phyloP scores from a whole-genome alignment of 352 stramenopile genomes.

The Globisporangium recalcitrans region DNA sequence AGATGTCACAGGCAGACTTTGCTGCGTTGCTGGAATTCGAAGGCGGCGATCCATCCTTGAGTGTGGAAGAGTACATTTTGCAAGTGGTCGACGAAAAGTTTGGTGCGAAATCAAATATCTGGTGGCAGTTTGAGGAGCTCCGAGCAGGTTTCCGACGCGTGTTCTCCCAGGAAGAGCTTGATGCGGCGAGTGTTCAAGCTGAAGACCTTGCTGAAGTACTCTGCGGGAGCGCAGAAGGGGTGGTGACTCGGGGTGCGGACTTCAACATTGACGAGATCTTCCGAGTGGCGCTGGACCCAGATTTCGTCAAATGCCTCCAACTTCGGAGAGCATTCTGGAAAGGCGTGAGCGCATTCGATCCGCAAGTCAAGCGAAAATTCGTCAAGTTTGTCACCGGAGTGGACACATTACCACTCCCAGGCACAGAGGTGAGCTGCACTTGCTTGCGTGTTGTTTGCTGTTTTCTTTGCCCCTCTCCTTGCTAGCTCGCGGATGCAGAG shows the following conservation, averaged over 20 bases:
- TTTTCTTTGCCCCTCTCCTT: no score
- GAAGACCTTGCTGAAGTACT: slow-evolving; percentile 37
- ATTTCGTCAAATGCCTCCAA: slow-evolving; percentile 42
- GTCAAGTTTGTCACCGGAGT: slow-evolving; percentile 77
- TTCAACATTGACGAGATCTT: slow-evolving; percentile 50
- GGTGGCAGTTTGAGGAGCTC: slow-evolving; percentile 46
- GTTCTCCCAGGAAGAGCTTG: slow-evolving; percentile 24
- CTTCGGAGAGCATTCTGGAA: slow-evolving; percentile 46
- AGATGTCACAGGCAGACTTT: slow-evolving; percentile 47
- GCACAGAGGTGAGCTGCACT: slow-evolving; percentile 44
- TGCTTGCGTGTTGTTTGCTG: background rate
- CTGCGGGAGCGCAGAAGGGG: slow-evolving; percentile 15
- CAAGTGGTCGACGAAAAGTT: slow-evolving; percentile 47
- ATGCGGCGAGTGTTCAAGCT: slow-evolving; percentile 17
- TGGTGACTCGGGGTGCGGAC: slow-evolving; percentile 14
- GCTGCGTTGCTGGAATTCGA: slow-evolving; percentile 53
- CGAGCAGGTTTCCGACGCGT: slow-evolving; percentile 42
- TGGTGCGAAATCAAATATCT: slow-evolving; percentile 30
- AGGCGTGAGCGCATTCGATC: slow-evolving; percentile 44
- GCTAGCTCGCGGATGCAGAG: no score
- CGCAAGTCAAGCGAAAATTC: slow-evolving; percentile 50
- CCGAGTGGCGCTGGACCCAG: slow-evolving; percentile 45
- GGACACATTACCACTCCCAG: slow-evolving; percentile 51
- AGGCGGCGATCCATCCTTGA: slow-evolving; percentile 28
- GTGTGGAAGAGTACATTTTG: slow-evolving; percentile 41